These are phyloP conservation scores for Penicillium carneum DNA, from an alignment of 2,329 filamentous ascomycete species.

Conservation along the genomic window DNA sequence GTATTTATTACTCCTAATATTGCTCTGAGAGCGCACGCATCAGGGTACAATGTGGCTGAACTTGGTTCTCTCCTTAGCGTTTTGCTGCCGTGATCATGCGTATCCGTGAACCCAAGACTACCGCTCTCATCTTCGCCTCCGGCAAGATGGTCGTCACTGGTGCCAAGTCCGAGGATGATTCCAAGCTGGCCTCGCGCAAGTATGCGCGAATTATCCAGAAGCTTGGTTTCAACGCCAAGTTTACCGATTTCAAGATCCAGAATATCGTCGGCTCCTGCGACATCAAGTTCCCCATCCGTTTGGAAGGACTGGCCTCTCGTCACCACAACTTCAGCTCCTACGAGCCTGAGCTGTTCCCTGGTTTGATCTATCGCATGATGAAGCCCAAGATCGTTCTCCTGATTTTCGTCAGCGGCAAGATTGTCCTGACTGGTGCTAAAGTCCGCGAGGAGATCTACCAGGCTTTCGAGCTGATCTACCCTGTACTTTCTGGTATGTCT, in stretches of 20 bases:
- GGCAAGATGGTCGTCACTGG: conserved; percentile 99
- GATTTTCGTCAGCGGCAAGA: conserved; percentile 98
- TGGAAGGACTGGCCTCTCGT: conserved; percentile 92
- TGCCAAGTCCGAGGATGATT: conserved; percentile 97
- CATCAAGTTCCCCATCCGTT: conserved; percentile 97
- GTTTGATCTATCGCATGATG: conserved; percentile 99
- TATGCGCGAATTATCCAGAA: conserved; percentile 99
- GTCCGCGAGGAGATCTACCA: conserved; percentile 98
- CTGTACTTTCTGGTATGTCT: conserved; percentile 79
- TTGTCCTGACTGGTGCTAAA: conserved; percentile 95
- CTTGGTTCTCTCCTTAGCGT: conserved; percentile 68
- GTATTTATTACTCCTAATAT: conserved; percentile 60
- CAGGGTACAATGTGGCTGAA: conserved; percentile 56
- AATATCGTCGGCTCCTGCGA: conserved; percentile 99
- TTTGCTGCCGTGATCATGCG: conserved; percentile 99
- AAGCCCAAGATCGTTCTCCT: conserved; percentile 98
- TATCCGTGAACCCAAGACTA: conserved; percentile 98
- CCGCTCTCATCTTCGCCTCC: conserved; percentile 94
- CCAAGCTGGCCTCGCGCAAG: conserved; percentile 94
- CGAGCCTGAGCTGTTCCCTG: conserved; percentile 96
- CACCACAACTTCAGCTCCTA: conserved; percentile 99
- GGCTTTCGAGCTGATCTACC: conserved; percentile 96
- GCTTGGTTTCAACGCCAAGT: conserved; percentile 98
- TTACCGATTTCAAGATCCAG: conserved; percentile 99
- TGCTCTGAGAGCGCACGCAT: conserved; percentile 40